Evolutionary conservation across 2,329 filamentous ascomycete genomes (phyloP), one percentile per base, ranked within the genome.

Genomic region (Thermoascus crustaceus): DNA sequence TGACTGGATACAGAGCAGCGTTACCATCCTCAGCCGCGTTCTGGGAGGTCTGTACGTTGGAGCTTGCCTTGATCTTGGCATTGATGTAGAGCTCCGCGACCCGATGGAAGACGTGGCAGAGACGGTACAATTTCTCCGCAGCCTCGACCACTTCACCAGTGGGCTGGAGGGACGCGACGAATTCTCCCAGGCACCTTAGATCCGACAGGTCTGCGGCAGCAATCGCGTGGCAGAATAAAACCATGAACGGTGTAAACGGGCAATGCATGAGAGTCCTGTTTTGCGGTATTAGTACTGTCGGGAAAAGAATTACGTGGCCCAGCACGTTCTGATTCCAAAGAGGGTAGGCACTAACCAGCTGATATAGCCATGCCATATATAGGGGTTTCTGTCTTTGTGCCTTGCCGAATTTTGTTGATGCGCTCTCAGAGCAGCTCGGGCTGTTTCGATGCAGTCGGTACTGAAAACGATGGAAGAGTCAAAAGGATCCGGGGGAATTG

Each of bases 51-150:
- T 29, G 26, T 4, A 29, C 5, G 7, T 18, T 29, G 5, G 26
- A 29, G 26, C 14, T 29, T 13, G 14, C 14, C n/a, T 30, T 31
- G 8, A 38, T 34, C 24, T 43, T 43, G n/a, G 41, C 26, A n/a
- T 35, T 20, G n/a, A 43, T 43, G 16, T 43, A 43, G 21, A 43
- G 19, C 16, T 43, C 38, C 2, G 41, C 41, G 10, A 43, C 41
- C n/a, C 41, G 41, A 19, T 43, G 41, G 16, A 43, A 43, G 11
- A 43, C 65, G 30, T 68, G 66, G 43, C 71, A 77, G 22, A 80
- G 63, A 11, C 69, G 69, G 45, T 73, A 69, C 11, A 79, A 62
- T 47, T 73, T 75, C 31, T 70, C 66, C 11, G 73, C 65, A 4
- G 71, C 67, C 48, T 76, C 70, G 2, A 72, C 76, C 1, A 66